Evolutionary conservation across 352 stramenopile genomes (phyloP), one percentile per base, ranked within the genome.

Genomic region (Phytophthora citrophthora): DNA sequence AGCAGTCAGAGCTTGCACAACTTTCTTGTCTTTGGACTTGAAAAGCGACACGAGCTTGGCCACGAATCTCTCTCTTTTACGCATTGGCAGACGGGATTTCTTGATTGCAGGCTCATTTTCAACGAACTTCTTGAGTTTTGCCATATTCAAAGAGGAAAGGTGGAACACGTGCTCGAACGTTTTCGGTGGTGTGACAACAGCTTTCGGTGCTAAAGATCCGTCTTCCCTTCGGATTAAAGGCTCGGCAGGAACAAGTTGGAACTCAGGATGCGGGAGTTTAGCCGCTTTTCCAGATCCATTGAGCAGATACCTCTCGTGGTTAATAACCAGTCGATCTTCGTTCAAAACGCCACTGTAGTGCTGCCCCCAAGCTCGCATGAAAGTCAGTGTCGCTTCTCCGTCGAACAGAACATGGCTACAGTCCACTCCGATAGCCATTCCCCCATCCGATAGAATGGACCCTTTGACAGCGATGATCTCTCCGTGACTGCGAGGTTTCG

Each of bases 361-460:
- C 60, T 77, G 59, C 1, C 76, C 69, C 80, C 80, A 89, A 12
- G 54, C 45, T 36, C 75, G 77, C 64, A 83, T 77, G 60, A 89
- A 88, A 16, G 71, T 88, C 44, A 88, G 78, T 58, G 79, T 68
- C 9, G 60, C 71, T 26, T 88, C 70, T 36, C 71, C 77, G 31
- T 89, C 80, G n/a, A 87, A 70, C 54, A 89, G 12, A 0, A 61
- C 59, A 44, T 89, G 80, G 32, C 44, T 80, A 34, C 72, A 67
- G 46, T 84, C 71, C 31, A 85, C 52, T 4, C 77, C 77, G 15
- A 89, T 56, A 12, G 53, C 74, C 36, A 89, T 67, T 0, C 80
- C 77, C 15, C 74, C 77, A 43, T 89, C 77, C 12, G 64, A 41
- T 11, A 89, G 64, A 40, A 79, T 59, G 16, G 80, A 81, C 10